These are phyloP conservation scores for Exophiala dermatitidis DNA, from an alignment of 2,329 filamentous ascomycete genomes.

Conservation along the genomic window DNA sequence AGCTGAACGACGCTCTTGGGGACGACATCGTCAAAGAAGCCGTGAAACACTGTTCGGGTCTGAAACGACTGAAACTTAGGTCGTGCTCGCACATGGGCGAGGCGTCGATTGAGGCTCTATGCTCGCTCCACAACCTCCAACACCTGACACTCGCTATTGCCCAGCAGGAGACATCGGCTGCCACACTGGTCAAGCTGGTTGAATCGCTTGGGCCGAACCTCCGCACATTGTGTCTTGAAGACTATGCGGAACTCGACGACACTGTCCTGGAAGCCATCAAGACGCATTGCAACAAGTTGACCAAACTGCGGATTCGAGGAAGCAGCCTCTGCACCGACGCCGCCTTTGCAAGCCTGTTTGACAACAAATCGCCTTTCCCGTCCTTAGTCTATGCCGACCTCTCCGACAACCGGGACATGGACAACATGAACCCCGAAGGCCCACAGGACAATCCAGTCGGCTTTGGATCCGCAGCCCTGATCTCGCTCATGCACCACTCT, in stretches of 20 bases:
- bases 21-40: conserved; percentile 62
- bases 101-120: conserved; percentile 58
- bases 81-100: conserved; percentile 69
- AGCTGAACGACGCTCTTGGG: conserved; percentile 73
- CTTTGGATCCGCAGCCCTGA: conserved; percentile 67
- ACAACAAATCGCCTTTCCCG: conserved; percentile 51
- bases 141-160: conserved; percentile 68
- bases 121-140: conserved; percentile 55
- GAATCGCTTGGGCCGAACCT: conserved; percentile 56
- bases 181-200: conserved; percentile 56
- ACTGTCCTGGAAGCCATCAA: conserved; percentile 64
- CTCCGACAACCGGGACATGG: conserved; percentile 67
- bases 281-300: conserved; percentile 57
- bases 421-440: conserved; percentile 59
- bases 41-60: conserved; percentile 55
- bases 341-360: conserved; percentile 67
- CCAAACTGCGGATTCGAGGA: conserved; percentile 73
- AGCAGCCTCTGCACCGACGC: conserved; percentile 69
- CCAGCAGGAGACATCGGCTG: conserved; percentile 48
- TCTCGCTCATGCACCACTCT: conserved; percentile 77
- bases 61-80: conserved; percentile 70
- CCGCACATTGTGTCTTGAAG: conserved; percentile 69
- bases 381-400: conserved; percentile 66
- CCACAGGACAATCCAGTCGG: conserved; percentile 56
- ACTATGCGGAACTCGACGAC: conserved; percentile 59